Percentiles rank a stretch among this genome's conserved stretches.
Evolutionary conservation across 306 rosid species (phyloP).

Genomic region (Sicyos baderoa): DNA sequence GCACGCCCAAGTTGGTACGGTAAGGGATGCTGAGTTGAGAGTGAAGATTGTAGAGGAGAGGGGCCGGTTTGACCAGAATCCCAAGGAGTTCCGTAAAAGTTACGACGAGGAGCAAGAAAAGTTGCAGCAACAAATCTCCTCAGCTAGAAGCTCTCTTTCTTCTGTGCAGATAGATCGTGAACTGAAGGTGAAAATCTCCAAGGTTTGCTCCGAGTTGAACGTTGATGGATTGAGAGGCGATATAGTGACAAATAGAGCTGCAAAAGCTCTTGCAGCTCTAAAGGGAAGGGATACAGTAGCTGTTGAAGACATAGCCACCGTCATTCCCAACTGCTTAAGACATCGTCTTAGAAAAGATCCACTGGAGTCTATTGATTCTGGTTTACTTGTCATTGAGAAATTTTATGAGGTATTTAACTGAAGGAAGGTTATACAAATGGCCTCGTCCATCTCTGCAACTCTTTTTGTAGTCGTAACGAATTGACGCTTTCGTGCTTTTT

Average conservation of each 20-base stretch:
- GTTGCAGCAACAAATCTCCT: slow-evolving; percentile 56
- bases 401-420: slow-evolving; percentile 75
- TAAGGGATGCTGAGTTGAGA: slow-evolving; percentile 88
- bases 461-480: slow-evolving; percentile 26
- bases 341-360: slow-evolving; percentile 97
- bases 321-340: slow-evolving; percentile 89
- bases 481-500: slow-evolving; percentile 15
- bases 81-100: slow-evolving; percentile 58
- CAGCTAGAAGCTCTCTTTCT: slow-evolving; percentile 59
- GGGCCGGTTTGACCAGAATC: slow-evolving; percentile 60
- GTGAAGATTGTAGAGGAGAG: slow-evolving; percentile 97
- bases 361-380: slow-evolving; percentile 86
- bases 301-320: slow-evolving; percentile 80
- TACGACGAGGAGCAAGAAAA: slow-evolving; percentile 63
- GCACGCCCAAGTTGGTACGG: slow-evolving; percentile 98
- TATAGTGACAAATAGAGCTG: slow-evolving; percentile 81
- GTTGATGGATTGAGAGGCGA: slow-evolving; percentile 98
- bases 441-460: slow-evolving; percentile 19
- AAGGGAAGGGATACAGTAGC: slow-evolving; percentile 67
- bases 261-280: slow-evolving; percentile 80
- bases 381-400: slow-evolving; percentile 81
- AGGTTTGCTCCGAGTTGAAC: slow-evolving; percentile 78
- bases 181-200: slow-evolving; percentile 77
- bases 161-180: slow-evolving; percentile 64
- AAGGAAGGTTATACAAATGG: slow-evolving; percentile 16